Evolutionary conservation across 208 protist species (phyloP).

Genomic region (Crithidia sp.): DNA sequence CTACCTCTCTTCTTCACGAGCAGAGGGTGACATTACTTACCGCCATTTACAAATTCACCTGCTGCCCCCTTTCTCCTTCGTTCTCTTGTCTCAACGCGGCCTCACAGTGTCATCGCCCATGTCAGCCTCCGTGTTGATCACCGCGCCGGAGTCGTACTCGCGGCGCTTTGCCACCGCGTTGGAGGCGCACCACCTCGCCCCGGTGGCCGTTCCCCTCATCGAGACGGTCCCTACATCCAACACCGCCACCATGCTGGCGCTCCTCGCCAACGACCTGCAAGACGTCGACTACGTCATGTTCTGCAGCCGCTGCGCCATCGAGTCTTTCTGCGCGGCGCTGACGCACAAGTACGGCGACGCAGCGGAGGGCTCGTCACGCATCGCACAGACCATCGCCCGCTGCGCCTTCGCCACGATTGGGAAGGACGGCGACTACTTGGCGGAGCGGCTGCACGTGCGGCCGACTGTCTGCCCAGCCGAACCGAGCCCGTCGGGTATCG

Average conservation of each 20-base stretch:
- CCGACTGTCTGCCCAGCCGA: conserved; percentile 18
- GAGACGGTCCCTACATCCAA: conserved; percentile 20
- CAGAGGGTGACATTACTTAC: not conserved
- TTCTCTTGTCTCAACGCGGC: not conserved
- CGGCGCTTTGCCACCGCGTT: conserved; percentile 17
- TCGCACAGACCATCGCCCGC: not conserved
- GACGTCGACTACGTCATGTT: conserved; percentile 26
- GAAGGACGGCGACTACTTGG: conserved; percentile 26
- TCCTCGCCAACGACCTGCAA: conserved; percentile 9
- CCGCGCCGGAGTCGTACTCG: conserved; percentile 24
- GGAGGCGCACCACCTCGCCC: conserved; percentile 18
- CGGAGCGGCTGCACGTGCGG: conserved; percentile 9
- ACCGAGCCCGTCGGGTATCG: conserved; percentile 23
- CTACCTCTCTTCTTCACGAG: not conserved
- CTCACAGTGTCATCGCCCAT: not conserved
- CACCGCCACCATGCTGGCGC: conserved; percentile 14
- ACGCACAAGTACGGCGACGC: conserved; percentile 2
- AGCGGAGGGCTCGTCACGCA: not conserved
- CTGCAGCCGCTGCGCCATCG: conserved; percentile 28
- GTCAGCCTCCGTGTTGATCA: conserved; percentile 14
- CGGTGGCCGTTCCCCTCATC: conserved; percentile 15
- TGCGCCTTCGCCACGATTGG: conserved; percentile 21
- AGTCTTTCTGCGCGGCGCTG: conserved; percentile 11
- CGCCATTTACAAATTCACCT: not conserved
- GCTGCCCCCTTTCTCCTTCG: not conserved